Evolutionary conservation across 495 filamentous ascomycete species (phyloP), one percentile per base, ranked within the genome.

Genomic region (Patellaria atrata): DNA sequence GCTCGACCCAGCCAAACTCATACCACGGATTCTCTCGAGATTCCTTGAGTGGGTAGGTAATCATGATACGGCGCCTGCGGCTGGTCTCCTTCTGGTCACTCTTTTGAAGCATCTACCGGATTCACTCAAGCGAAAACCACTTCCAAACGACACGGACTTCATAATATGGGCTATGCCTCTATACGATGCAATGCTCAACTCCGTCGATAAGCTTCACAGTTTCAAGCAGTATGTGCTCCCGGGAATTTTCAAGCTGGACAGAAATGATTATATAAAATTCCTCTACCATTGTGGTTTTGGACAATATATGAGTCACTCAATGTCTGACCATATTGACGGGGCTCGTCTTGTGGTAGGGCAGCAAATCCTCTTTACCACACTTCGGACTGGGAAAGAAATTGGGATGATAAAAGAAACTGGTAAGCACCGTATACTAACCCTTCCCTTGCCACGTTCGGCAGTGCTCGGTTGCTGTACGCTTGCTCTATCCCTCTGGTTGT

Each of bases 361-460:
- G 17, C 33, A 17, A 3, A 24, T 72, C 10, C 63, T 77, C 24
- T 68, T 84, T 37, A 68, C 73, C 27, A 68, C 78, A 12, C 60
- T 93, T 21, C 76, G 84, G 43, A 63, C 75, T 8, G 83, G 78
- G 11, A 91, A 89, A 60, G 82, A 86, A 35, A 57, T 69, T 22
- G 82, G 81, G 0, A 50, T 87, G 15, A 68, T 92, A 5, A 68
- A 75, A 32, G 82, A 86, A 46, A 67, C 76, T 32, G 65, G 80
- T 81, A 61, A 63, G 70, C n/a, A n/a, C n/a, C n/a, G n/a, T n/a
- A n/a, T n/a, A n/a, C n/a, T n/a, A n/a, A n/a, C n/a, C n/a, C n/a
- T n/a, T n/a, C n/a, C n/a, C n/a, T n/a, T n/a, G n/a, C n/a, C n/a
- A n/a, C n/a, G n/a, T n/a, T n/a, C n/a, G n/a, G n/a, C n/a, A n/a